phyloP scores from a whole-genome alignment of 306 rosid genomes.

The Vachellia collinsii region DNA sequence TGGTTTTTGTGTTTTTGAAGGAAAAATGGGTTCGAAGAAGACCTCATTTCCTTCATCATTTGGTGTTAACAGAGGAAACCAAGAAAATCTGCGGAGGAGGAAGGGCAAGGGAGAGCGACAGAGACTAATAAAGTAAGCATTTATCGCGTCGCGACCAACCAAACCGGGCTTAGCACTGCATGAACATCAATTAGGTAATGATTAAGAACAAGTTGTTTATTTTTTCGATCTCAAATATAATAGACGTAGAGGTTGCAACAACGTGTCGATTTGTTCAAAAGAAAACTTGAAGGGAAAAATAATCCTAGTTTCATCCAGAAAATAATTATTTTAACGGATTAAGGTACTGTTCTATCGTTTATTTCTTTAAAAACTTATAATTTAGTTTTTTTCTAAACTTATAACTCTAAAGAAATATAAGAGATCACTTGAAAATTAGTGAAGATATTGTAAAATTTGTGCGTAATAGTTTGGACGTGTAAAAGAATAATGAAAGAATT shows the following conservation, averaged over 20 bases:
- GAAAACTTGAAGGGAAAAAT: background rate
- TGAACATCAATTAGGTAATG: background rate
- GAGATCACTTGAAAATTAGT: background rate
- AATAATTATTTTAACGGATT: too few relatives aligned
- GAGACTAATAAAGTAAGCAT: background rate
- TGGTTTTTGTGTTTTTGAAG: conserved; percentile 18
- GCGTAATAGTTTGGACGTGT: background rate
- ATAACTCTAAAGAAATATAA: too few relatives aligned
- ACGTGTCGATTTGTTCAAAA: background rate
- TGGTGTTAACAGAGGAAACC: background rate
- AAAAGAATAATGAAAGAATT: background rate
- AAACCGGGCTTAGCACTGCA: background rate
- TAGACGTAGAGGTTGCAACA: background rate
- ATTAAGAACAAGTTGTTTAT: background rate
- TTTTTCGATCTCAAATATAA: background rate
- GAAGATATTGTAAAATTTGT: background rate
- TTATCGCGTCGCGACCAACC: too few relatives aligned
- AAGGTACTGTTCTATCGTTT: too few relatives aligned
- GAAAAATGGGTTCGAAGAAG: conserved; percentile 2
- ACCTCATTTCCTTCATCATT: conserved; percentile 32
- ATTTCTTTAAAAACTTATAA: too few relatives aligned
- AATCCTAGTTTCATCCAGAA: background rate
- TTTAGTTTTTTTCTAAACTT: too few relatives aligned
- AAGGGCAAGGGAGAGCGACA: background rate
- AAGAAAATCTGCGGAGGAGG: background rate